Evolutionary conservation across 768 basidiomycete species (phyloP).

Genomic region (Hypsizygus marmoreus): DNA sequence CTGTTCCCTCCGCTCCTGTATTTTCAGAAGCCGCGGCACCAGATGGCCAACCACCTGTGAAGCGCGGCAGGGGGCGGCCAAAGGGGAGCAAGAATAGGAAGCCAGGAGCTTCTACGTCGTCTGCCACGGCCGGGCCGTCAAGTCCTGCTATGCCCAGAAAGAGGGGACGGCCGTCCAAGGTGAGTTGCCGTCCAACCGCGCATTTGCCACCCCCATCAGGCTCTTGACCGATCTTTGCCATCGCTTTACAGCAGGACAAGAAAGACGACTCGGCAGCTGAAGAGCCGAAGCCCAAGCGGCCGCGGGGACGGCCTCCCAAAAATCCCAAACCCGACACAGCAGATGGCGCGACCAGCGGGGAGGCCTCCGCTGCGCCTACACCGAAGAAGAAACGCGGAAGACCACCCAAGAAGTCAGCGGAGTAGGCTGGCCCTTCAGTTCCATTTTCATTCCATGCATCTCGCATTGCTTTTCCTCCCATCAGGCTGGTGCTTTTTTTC

Average conservation of each 20-base stretch:
- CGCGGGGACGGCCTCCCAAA: conserved; percentile 78
- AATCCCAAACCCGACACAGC: conserved; percentile 49
- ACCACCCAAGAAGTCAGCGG: conserved; percentile 56
- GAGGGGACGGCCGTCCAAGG: conserved; percentile 72
- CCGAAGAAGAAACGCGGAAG: conserved; percentile 73
- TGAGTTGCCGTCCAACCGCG: conserved; percentile 29
- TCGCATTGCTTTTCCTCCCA: conserved; percentile 20
- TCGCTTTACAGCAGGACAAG: conserved; percentile 38
- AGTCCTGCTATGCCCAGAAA: conserved; percentile 46
- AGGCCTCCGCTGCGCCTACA: conserved; percentile 49
- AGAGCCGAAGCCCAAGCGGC: conserved; percentile 61
- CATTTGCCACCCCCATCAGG: conserved; percentile 11
- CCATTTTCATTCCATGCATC: conserved; percentile 20
- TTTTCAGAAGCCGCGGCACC: conserved; percentile 39
- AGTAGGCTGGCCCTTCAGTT: conserved; percentile 20
- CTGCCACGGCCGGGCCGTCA: conserved; percentile 35
- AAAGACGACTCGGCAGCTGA: conserved; percentile 45
- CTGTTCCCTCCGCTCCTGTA: conserved; percentile 24
- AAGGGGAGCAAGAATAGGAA: conserved; percentile 84
- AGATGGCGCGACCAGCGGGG: conserved; percentile 39
- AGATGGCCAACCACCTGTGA: conserved; percentile 44
- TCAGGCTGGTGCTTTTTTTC: conserved; percentile 25
- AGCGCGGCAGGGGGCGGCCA: conserved; percentile 86
- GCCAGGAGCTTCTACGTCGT: conserved; percentile 27
- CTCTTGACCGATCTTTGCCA: conserved; percentile 19